Evolutionary conservation across 441 rosid species (phyloP), one percentile per base, ranked within the genome.

Genomic region (Euphorbia corollata): DNA sequence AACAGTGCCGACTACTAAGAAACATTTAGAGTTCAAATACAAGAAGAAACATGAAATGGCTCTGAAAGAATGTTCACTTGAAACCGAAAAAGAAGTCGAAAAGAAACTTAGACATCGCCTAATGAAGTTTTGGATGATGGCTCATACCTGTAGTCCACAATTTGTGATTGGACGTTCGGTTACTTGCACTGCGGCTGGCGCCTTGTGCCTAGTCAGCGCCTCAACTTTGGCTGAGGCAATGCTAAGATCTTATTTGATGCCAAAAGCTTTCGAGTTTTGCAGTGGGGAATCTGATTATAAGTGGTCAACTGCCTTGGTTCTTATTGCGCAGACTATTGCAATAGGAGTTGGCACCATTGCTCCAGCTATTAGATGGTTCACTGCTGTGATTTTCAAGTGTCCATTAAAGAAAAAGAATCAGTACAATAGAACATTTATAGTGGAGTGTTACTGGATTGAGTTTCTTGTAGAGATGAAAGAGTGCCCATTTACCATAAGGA

Each of bases 121-220:
- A 38, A 73, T 75, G 75, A 90, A 81, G 68, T 86, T 71, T 67
- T 88, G 97, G 92, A 83, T 92, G 87, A 90, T 90, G 97, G 94
- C 98, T 69, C 84, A 90, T 72, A 90, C 94, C 47, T 64, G 87
- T 70, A 84, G 85, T 70, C 98, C 97, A 12, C 98, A 92, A 69
- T 90, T 88, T 57, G 97, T 92, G 34, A 74, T 88, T 64, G 94
- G 83, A 18, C 85, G 94, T 59, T 92, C 89, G 0, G 97, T 81
- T 22, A 77, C 78, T 5, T 77, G 78, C 23, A 50, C 64, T 63
- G 92, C 98, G 59, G 79, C 98, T 7, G 92, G 96, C 0, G 75
- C 78, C 10, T 23, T 68, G n/a, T 69, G 74, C 61, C 75, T 77
- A 36, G 55, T 74, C 43, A 65, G 83, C 55, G 75, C 81, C 34